Base-by-base conservation (phyloP, 2,329 filamentous ascomycete genomes). In the Blumeria graminis region DNA sequence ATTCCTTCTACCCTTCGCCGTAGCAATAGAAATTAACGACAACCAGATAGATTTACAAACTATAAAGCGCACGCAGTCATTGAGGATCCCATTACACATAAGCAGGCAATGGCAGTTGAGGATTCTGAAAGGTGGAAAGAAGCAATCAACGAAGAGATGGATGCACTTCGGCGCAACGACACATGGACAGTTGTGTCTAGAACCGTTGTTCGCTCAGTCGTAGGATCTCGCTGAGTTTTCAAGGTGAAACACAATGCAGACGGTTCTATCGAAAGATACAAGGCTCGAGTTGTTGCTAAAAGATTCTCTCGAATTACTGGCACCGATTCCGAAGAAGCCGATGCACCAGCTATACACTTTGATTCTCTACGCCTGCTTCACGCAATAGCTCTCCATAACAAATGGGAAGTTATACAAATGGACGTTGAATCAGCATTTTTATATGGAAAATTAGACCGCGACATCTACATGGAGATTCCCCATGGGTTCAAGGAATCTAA, bases 131-230 rank as follows among this genome's bases (percentile, higher is more conserved):
- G 14, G 9, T 38, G 51, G 51, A 39, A 22, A 22, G 34, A 38
- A 22, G 51, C 51, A 8, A 39, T 54, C n/a, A 35, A 54, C 7
- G 51, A 54, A 54, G 51, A 54, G 8, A 54, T 54, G 51, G 51
- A 54, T 39, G 33, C 51, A 39, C 51, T 54, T 39, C 33, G n/a
- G n/a, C 33, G 51, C 9, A 54, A 14, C 6, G 34, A 54, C 6
- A 54, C 51, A n/a, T 54, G 51, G 51, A 7, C 11, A 54, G 28
- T 54, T 39, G 51, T 54, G 18, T 35, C 51, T 16, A 18, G 33
- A 11, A 33, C 51, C 14, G 39, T 18, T 38, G 51, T 38, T 54
- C 33, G 34, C 34, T 16, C 11, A 6, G 28, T 36, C 22, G 34
- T 38, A 22, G 33, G 14, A 36, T 22, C n/a, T 10, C 11, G 34